Percentiles rank a stretch among this genome's conserved stretches.
These are phyloP conservation scores for Hippophae rhamnoides DNA, from an alignment of 306 rosid genomes.

Conservation along the genomic window DNA sequence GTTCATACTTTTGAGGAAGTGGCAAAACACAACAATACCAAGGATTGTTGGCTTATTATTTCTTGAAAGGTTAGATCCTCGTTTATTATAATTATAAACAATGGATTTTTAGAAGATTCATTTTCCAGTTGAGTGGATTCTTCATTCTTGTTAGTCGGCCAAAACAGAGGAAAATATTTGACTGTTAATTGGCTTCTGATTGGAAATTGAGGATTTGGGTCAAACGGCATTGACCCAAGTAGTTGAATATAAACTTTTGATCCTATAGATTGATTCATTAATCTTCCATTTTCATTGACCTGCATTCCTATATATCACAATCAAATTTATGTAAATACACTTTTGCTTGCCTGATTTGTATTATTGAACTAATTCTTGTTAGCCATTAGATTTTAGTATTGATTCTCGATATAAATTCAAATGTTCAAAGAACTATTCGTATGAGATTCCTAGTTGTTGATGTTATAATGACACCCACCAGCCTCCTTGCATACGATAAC, in stretches of 20 bases:
- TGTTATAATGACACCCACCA: too few relatives aligned
- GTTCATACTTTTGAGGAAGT: conserved; percentile 56
- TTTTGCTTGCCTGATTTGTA: too few relatives aligned
- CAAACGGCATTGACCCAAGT: neutral
- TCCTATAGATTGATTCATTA: neutral
- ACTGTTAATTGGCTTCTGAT: neutral
- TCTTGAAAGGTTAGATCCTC: conserved; percentile 68
- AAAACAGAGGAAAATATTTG: neutral
- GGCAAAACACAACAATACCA: conserved; percentile 54
- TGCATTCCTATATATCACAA: too few relatives aligned
- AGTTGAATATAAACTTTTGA: neutral
- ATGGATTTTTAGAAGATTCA: neutral
- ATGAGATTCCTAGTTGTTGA: too few relatives aligned
- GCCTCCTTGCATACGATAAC: too few relatives aligned
- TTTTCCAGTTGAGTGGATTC: conserved; percentile 10
- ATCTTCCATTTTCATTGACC: neutral
- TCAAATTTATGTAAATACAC: too few relatives aligned
- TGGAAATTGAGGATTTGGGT: neutral
- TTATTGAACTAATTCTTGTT: too few relatives aligned
- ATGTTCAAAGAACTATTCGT: too few relatives aligned
- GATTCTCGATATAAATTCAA: too few relatives aligned
- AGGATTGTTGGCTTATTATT: conserved; percentile 88
- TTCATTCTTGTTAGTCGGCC: conserved; percentile 1
- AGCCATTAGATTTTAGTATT: too few relatives aligned
- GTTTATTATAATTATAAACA: neutral